A percentile compares a stretch with the other conserved stretches of the same genome.
phyloP scores from a whole-genome alignment of 192 early-diverging fungal genomes.

The Gigaspora rosea region DNA sequence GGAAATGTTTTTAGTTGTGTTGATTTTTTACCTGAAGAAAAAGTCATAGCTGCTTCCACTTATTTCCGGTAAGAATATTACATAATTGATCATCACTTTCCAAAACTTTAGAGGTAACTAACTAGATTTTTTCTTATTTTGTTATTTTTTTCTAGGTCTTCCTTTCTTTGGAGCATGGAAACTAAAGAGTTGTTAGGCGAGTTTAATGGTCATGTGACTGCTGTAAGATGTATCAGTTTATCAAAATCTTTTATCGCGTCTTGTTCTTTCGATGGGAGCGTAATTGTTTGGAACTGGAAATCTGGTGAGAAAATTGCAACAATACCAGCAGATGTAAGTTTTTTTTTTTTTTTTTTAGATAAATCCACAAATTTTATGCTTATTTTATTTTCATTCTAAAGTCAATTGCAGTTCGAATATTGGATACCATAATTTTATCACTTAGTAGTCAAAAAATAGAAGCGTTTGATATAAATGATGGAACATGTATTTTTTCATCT shows the following conservation, averaged over 20 bases:
- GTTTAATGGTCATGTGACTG: conserved; percentile 25
- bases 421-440: conserved; percentile 15
- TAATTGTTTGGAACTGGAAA: conserved; percentile 32
- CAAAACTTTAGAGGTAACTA: neutral
- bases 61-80: conserved; percentile 23
- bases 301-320: conserved; percentile 28
- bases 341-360: neutral
- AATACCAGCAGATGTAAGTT: conserved; percentile 24
- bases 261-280: conserved; percentile 27
- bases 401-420: conserved; percentile 1
- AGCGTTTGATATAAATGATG: conserved; percentile 11
- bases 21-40: conserved; percentile 22
- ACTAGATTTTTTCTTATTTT: neutral
- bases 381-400: neutral
- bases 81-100: neutral
- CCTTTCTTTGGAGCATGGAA: conserved; percentile 33
- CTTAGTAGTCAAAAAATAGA: conserved; percentile 3
- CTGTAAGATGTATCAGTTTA: conserved; percentile 25
- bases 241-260: conserved; percentile 19
- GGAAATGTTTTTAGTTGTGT: conserved; percentile 33
- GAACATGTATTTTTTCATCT: conserved; percentile 9
- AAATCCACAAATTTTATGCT: neutral
- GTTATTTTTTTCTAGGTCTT: neutral
- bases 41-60: conserved; percentile 23
- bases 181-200: conserved; percentile 21